Evolutionary conservation across 1,284 basidiomycete genomes (phyloP), one percentile per base, ranked within the genome.

Genomic region (Laetiporus sulphureus): DNA sequence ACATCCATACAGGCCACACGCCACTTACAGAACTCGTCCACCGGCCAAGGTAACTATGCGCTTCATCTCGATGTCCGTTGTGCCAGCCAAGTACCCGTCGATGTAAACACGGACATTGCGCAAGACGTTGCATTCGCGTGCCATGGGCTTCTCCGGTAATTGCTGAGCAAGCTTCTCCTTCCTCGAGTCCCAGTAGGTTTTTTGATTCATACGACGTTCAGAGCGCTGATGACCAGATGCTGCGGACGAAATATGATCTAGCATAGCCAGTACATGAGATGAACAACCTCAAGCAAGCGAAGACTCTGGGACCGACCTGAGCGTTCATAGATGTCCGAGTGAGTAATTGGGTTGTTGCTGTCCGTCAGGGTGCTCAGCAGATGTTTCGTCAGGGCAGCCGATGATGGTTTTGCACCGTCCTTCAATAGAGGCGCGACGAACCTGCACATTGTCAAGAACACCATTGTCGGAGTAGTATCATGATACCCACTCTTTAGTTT

Each of bases 1-100:
- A n/a, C n/a, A n/a, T n/a, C n/a, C n/a, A 41, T 4, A 25, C 23
- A 40, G 18, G 20, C 10, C 27, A n/a, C 21, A 38, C 41, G 31
- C 30, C 12, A 62, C 67, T 64, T 69, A 83, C 67, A 58, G 63
- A 48, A 58, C 65, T 50, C 48, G 56, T 13, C 83, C 83, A 4
- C 84, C 83, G 35, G 74, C 76, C 35, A 71, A 61, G 11, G 63
- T 57, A 12, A 85, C 66, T 13, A 77, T 63, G 45, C 74, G 65
- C 60, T 78, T 86, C 69, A 85, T 77, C 60, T 86, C 83, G 36
- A 82, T 73, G 53, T 86, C 84, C 5, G 83, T 87, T 13, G 82
- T 85, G 34, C 71, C 68, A 25, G 66, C 68, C 44, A 86, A 63
- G 53, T 77, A 84, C 1, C 83, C 83, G 47, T 79, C 69, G 54